Evolutionary conservation across 2,329 filamentous ascomycete species (phyloP).

Genomic region (Aspergillus sp.): DNA sequence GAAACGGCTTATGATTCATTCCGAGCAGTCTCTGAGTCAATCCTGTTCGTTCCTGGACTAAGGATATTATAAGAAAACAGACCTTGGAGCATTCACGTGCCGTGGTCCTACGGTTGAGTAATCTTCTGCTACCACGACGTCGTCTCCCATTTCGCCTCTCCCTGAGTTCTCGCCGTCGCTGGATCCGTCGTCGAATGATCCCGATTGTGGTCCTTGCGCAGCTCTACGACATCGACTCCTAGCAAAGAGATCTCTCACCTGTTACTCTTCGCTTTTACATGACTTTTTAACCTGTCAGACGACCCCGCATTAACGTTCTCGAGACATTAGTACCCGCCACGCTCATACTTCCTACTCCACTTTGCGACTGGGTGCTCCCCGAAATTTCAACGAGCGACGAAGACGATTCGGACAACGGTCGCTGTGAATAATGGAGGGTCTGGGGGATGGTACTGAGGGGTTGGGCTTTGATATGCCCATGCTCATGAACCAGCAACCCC

Average conservation of each 20-base stretch:
- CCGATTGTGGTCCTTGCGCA: background rate
- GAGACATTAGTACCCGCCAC: slow-evolving; percentile 4
- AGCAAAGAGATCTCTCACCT: background rate
- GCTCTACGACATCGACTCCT: too few species aligned
- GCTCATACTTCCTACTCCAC: slow-evolving; percentile 8
- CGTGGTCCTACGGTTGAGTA: background rate
- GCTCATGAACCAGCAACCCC: slow-evolving; percentile 58
- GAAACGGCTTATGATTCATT: background rate
- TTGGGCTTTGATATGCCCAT: slow-evolving; percentile 42
- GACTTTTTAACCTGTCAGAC: slow-evolving; percentile 2
- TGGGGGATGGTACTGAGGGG: slow-evolving; percentile 32
- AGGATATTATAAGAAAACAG: background rate
- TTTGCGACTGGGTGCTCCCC: slow-evolving; percentile 7
- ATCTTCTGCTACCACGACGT: background rate
- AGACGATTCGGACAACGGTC: background rate
- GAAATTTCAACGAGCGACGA: background rate
- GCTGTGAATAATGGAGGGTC: slow-evolving; percentile 24
- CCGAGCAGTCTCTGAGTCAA: background rate
- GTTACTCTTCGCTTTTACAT: background rate
- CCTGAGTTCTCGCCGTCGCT: background rate
- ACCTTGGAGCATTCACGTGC: background rate
- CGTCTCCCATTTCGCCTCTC: background rate
- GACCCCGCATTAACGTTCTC: slow-evolving; percentile 15
- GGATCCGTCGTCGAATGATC: background rate
- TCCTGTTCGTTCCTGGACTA: background rate